Base-by-base conservation (phyloP, 108 stramenopile genomes). In the Epithemia pelagica region DNA sequence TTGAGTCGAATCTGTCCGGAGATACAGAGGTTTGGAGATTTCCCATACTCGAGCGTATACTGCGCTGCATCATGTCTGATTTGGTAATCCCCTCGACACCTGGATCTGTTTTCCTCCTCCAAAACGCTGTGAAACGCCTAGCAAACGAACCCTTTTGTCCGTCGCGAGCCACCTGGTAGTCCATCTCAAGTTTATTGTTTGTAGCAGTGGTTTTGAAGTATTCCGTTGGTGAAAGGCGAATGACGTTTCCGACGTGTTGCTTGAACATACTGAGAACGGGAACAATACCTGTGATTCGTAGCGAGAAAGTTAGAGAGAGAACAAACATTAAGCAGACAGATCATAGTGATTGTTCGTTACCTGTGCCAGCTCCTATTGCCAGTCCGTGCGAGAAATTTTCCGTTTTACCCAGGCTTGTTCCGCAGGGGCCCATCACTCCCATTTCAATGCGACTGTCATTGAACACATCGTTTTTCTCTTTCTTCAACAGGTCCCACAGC, bases 211-310 rank as follows among this genome's bases (percentile, higher is more conserved):
- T 71, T 18, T 54, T 10, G 60, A 76, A 63, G 28, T 15, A 55
- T 18, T 15, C 75, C 72, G 23, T 80, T 69, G 22, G 37, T 15
- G 37, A 46, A 5, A 81, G 46, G 21, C 62, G 61, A 1, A 77
- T 28, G 8, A 67, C 24, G 25, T 64, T 51, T 21, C 55, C 61
- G 5, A 81, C 65, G 29, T 81, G 80, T 22, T 75, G 65, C 53
- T 77, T 74, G 63, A 67, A 75, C 31, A 78, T 55, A 56, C 76
- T 78, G 32, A 77, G 32, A n/a, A 73, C 26, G 25, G 80, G 80
- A 10, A 81, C 80, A 58, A 81, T 71, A 28, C 80, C 80, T n/a
- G n/a, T n/a, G n/a, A n/a, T n/a, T n/a, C n/a, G n/a, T 70, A 25
- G 2, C 10, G 28, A 62, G 28, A 46, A 46, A 46, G 37, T 15